These are phyloP conservation scores for Alternaria brassicae DNA, from an alignment of 2,329 filamentous ascomycete genomes.

Conservation along the genomic window DNA sequence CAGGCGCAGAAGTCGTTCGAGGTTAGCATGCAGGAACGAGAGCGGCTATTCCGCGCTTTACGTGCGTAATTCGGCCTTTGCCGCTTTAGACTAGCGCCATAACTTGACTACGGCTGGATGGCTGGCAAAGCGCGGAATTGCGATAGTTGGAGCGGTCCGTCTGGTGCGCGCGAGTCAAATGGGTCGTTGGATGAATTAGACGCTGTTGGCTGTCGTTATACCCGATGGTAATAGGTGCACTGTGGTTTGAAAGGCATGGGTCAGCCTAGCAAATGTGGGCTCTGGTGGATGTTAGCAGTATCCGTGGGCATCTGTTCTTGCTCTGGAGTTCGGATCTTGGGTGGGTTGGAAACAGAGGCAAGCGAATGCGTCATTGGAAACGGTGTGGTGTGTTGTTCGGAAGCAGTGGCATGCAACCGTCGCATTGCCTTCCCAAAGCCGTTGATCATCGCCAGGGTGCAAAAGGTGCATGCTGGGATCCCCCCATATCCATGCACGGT, in stretches of 20 bases:
- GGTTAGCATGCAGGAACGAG: slow-evolving; percentile 19
- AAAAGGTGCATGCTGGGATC: slow-evolving; percentile 4
- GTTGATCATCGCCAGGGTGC: slow-evolving; percentile 16
- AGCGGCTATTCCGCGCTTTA: not conserved
- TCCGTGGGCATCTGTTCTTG: not conserved
- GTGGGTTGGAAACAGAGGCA: not conserved
- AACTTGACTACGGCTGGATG: slow-evolving; percentile 4
- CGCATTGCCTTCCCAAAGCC: slow-evolving; percentile 20
- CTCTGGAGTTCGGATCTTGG: not conserved
- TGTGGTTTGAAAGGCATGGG: slow-evolving; percentile 8
- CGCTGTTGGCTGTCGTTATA: slow-evolving; percentile 15
- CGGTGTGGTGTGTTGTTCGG: not conserved
- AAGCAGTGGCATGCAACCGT: slow-evolving; percentile 2
- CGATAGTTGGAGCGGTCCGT: not conserved
- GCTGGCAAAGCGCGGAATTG: slow-evolving; percentile 8
- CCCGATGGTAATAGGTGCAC: slow-evolving; percentile 12
- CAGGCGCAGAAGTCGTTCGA: slow-evolving; percentile 10
- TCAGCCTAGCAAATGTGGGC: slow-evolving; percentile 19
- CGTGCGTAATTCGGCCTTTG: slow-evolving; percentile 4
- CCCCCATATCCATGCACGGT: slow-evolving; percentile 14
- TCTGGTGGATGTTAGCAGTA: slow-evolving; percentile 9
- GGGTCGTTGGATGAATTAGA: slow-evolving; percentile 9
- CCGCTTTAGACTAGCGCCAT: slow-evolving; percentile 8
- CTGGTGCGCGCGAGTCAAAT: slow-evolving; percentile 11
- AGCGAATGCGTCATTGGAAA: slow-evolving; percentile 3